Base-by-base conservation (phyloP, 495 filamentous ascomycete genomes). In the Podospora bellae-mahoneyi region DNA sequence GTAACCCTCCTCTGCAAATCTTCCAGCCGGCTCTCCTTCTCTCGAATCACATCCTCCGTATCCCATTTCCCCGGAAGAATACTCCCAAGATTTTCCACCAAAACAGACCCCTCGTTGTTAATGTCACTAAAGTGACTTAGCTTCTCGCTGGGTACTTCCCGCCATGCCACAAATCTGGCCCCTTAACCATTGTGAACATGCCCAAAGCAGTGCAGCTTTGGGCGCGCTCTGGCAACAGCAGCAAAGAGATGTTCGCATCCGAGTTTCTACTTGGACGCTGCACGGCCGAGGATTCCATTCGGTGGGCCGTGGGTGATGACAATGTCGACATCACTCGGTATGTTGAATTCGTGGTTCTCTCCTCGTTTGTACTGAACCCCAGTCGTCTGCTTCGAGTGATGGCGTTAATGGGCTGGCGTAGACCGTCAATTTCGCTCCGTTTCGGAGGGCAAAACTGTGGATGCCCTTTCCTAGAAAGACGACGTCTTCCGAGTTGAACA, bases 131-230 rank as follows among this genome's bases (percentile, higher is more conserved):
- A 48, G 9, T 18, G 39, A 48, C 9, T 48, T 2, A 13, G 13
- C 39, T 13, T 16, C 39, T 79, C 57, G 39, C 75, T 16, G 75
- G 63, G 61, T 72, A 62, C 20, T 55, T 28, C 73, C 18, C 78
- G 73, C 88, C 90, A 93, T 5, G 76, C 75, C 0, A 89, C 82
- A 32, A 87, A 72, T 65, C 83, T 81, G 4, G 85, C 89, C n/a
- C 91, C 91, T 84, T 88, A 91, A 0, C 82, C 88, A 73, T 93
- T 89, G 70, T 91, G 90, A 28, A 92, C 90, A 74, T 92, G 90
- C 5, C 90, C 89, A 68, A 91, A 92, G 73, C 87, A 91, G 74
- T 91, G 88, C 69, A 92, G 70, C 7, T 74, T 77, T 1, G 89
- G 90, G 59, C 81, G 73, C 4, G 84, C 78, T 18, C 79, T 79